Conservation (phyloP, 208 protist species). For the Sergeia podlipaevii region DNA sequence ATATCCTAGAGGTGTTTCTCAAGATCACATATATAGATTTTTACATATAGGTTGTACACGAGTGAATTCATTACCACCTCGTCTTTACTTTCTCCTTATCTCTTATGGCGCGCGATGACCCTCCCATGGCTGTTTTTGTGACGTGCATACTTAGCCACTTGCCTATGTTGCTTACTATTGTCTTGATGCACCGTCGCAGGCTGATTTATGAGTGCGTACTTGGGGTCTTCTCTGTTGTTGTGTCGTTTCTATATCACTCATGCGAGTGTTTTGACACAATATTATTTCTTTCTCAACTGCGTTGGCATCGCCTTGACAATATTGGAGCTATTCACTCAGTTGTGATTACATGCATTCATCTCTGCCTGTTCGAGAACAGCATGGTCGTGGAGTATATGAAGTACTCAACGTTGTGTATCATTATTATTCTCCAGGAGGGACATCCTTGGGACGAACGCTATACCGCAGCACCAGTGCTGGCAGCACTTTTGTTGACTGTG, state of each 20-base stretch:
- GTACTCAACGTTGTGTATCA: slow-evolving; percentile 17
- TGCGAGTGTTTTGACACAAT: slow-evolving; percentile 14
- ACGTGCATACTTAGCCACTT: slow-evolving; percentile 50
- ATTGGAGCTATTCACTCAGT: slow-evolving; percentile 19
- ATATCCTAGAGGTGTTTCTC: no score
- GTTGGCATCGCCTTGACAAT: slow-evolving; percentile 33
- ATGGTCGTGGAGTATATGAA: slow-evolving; percentile 11
- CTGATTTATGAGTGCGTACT: slow-evolving; percentile 25
- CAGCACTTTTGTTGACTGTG: slow-evolving; percentile 7
- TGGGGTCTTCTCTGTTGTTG: slow-evolving; percentile 16
- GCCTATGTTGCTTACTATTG: slow-evolving; percentile 29
- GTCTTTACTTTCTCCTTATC: no score
- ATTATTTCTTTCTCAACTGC: slow-evolving; percentile 21
- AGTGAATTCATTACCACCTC: no score
- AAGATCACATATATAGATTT: no score
- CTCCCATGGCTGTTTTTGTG: slow-evolving; percentile 35
- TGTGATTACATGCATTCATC: slow-evolving; percentile 13
- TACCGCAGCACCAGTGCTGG: slow-evolving; percentile 17
- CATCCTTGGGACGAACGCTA: slow-evolving; percentile 24
- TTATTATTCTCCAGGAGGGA: slow-evolving; percentile 20
- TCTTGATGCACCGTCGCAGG: slow-evolving; percentile 17
- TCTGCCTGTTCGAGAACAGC: slow-evolving; percentile 15
- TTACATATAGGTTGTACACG: no score
- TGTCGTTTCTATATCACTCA: slow-evolving; percentile 22
- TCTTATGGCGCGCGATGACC: slow-evolving; percentile 12